A percentile compares a stretch with the other conserved stretches of the same genome.
Evolutionary conservation across 208 protist species (phyloP).

Genomic region (Trypanosoma lewisi): DNA sequence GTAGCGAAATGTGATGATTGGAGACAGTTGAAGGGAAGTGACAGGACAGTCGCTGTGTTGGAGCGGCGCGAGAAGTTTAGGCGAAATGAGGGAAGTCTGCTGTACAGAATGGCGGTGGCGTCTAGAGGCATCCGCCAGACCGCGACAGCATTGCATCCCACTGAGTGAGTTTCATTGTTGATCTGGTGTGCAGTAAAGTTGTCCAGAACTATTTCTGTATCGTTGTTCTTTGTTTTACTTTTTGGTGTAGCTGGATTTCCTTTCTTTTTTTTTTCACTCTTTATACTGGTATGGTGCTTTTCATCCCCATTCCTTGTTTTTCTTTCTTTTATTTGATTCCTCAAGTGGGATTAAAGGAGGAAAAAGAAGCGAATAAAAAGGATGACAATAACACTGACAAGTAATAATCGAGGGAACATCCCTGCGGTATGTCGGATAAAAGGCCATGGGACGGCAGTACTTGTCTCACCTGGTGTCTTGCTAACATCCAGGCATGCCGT

Average conservation of each 20-base stretch:
- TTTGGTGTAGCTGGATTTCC: too few relatives aligned
- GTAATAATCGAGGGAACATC: slow-evolving; percentile 78
- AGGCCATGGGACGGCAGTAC: slow-evolving; percentile 59
- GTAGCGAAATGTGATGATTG: background rate
- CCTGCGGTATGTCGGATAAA: slow-evolving; percentile 85
- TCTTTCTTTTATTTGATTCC: too few relatives aligned
- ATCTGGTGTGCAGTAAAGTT: background rate
- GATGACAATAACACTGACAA: slow-evolving; percentile 52
- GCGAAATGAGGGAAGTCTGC: slow-evolving; percentile 34
- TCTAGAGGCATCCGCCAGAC: slow-evolving; percentile 48
- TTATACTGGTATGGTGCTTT: too few relatives aligned
- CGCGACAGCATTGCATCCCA: slow-evolving; percentile 14
- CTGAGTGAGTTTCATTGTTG: background rate
- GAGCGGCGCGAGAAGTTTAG: slow-evolving; percentile 40
- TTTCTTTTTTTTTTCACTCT: too few relatives aligned
- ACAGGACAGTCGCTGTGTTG: slow-evolving; percentile 14
- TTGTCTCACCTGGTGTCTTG: slow-evolving; percentile 65
- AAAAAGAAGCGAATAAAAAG: too few relatives aligned
- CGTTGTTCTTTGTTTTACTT: too few relatives aligned
- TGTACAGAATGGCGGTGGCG: slow-evolving; percentile 38
- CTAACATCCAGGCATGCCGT: slow-evolving; percentile 57
- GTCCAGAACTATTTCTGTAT: background rate
- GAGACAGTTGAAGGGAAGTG: background rate
- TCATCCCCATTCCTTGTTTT: too few relatives aligned
- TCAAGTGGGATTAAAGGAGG: too few relatives aligned